Evolutionary conservation across 2,329 filamentous ascomycete species (phyloP), one percentile per base, ranked within the genome.

Genomic region (Aspergillus novofumigatus): DNA sequence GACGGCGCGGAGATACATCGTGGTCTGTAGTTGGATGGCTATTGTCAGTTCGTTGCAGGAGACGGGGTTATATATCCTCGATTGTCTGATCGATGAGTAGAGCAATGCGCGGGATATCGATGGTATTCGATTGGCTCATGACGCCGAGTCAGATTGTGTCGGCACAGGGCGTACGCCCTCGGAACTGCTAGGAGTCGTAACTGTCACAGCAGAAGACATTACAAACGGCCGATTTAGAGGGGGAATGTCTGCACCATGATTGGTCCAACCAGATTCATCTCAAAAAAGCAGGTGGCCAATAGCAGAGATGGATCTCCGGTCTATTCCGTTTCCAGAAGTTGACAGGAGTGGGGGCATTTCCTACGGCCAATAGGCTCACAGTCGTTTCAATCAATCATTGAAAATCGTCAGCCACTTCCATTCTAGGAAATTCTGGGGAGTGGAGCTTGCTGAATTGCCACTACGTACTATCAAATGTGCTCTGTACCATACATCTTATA

Each of bases 1-100:
- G 17, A 69, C 77, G 10, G 69, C 70, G 21, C 77, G 81, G 60
- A 88, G 78, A 71, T 87, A 83, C 86, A 88, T 88, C 28, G 23
- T 62, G 23, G 2, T 17, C n/a, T 20, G 20, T 51, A 45, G 47
- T 53, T 57, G 51, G 41, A 21, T 44, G 41, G 41, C 9, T 20
- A 20, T 21, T 21, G 7, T 44, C 3, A n/a, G 1, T 9, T n/a
- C 7, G 41, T 44, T 44, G 41, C 14, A 17, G 10, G 32, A 4
- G 32, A 35, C 32, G 32, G 4, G 32, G 4, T 44, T 44, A 44
- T 44, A 44, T 44, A 44, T 44, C 32, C 32, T 14, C 11, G 32
- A 35, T 17, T 17, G 11, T 35, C 32, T 35, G 29, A 32, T 14
- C 29, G 3, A 11, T 14, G 29, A 32, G 29, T 4, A 35, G 11